Conservation (phyloP, 2,329 filamentous ascomycete species). For the Fusarium compactum region DNA sequence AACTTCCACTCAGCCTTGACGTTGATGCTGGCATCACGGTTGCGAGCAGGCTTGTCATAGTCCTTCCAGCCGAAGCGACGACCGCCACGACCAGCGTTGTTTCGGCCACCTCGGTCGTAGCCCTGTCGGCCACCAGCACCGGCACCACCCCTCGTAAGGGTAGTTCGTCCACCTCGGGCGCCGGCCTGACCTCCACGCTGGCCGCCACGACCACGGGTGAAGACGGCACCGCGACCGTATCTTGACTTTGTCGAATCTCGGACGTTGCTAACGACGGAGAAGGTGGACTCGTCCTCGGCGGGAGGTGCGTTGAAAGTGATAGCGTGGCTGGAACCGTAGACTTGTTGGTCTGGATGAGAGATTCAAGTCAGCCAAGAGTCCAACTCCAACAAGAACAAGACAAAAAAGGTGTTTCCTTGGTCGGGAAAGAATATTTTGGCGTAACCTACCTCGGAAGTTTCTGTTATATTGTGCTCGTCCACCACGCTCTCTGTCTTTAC, state of each 20-base stretch:
- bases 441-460: slow-evolving; percentile 83
- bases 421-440: background rate
- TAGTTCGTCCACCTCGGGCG: slow-evolving; percentile 68
- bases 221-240: slow-evolving; percentile 89
- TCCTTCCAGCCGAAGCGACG: slow-evolving; percentile 98
- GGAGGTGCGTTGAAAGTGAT: slow-evolving; percentile 90
- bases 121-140: slow-evolving; percentile 70
- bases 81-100: slow-evolving; percentile 76
- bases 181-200: slow-evolving; percentile 77
- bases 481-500: slow-evolving; percentile 84
- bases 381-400: background rate
- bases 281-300: slow-evolving; percentile 95
- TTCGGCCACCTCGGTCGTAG: slow-evolving; percentile 76
- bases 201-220: slow-evolving; percentile 89
- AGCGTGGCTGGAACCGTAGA: slow-evolving; percentile 90
- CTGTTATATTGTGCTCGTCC: slow-evolving; percentile 91
- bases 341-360: slow-evolving; percentile 81
- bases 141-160: slow-evolving; percentile 78
- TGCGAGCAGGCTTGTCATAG: slow-evolving; percentile 96
- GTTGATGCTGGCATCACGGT: slow-evolving; percentile 95
- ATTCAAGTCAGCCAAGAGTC: slow-evolving; percentile 21
- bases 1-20: slow-evolving; percentile 96
- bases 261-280: slow-evolving; percentile 97
- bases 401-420: background rate
- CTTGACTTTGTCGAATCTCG: slow-evolving; percentile 86